Percentiles rank a stretch among this genome's conserved stretches.
Evolutionary conservation across 2,329 filamentous ascomycete species (phyloP).

Genomic region (Lachnellula willkommii): DNA sequence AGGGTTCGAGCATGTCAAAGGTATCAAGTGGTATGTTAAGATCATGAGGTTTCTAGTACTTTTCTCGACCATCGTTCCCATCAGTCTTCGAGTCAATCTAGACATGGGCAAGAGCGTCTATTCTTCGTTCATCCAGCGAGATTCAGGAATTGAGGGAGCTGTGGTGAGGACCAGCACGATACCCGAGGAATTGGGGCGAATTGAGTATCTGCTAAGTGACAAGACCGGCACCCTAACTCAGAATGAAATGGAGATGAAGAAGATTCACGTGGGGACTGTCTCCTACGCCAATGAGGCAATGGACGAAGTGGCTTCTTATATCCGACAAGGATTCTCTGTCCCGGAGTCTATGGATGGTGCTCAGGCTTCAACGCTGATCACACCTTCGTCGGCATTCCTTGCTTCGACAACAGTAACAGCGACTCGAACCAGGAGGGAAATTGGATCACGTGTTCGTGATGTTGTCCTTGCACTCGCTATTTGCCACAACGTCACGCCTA

Average conservation of each 20-base stretch:
- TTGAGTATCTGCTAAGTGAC: slow-evolving; percentile 93
- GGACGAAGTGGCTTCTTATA: slow-evolving; percentile 88
- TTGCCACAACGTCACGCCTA: slow-evolving; percentile 96
- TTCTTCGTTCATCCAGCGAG: slow-evolving; percentile 89
- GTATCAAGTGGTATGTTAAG: slow-evolving; percentile 82
- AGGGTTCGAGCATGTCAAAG: slow-evolving; percentile 64
- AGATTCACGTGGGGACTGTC: slow-evolving; percentile 95
- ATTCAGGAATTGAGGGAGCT: slow-evolving; percentile 82
- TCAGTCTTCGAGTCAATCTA: slow-evolving; percentile 91
- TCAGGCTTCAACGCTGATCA: slow-evolving; percentile 55
- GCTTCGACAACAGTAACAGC: slow-evolving; percentile 54
- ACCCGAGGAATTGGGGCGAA: slow-evolving; percentile 88
- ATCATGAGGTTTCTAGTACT: slow-evolving; percentile 97
- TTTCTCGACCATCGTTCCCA: slow-evolving; percentile 98
- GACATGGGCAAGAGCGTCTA: slow-evolving; percentile 97
- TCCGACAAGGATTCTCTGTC: slow-evolving; percentile 73
- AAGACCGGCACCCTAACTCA: slow-evolving; percentile 98
- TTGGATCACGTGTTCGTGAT: slow-evolving; percentile 87
- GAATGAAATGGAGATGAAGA: slow-evolving; percentile 98
- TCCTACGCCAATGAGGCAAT: slow-evolving; percentile 98
- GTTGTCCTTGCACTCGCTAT: slow-evolving; percentile 86
- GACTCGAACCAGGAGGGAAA: slow-evolving; percentile 85
- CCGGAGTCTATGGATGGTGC: slow-evolving; percentile 42
- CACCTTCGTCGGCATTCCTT: slow-evolving; percentile 67
- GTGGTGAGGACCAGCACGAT: slow-evolving; percentile 96